A percentile compares a stretch with the other conserved stretches of the same genome.
These are phyloP conservation scores for Tricholoma saponaceum DNA, from an alignment of 768 basidiomycete species.

Conservation along the genomic window DNA sequence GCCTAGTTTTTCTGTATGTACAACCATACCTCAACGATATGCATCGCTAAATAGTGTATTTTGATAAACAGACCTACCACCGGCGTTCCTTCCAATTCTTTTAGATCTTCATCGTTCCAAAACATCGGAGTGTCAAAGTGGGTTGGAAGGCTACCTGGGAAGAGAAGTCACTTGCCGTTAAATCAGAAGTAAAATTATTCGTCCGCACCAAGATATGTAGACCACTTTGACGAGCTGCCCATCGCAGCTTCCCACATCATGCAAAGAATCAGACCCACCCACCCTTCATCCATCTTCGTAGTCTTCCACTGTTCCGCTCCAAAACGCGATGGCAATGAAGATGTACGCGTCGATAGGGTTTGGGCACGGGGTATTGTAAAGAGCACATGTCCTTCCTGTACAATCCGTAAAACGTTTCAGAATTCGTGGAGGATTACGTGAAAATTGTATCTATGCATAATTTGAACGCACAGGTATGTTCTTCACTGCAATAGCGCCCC, in stretches of 20 bases:
- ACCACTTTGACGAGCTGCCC: conserved; percentile 62
- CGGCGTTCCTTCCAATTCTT: conserved; percentile 77
- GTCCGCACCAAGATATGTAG: conserved; percentile 61
- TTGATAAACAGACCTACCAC: conserved; percentile 64
- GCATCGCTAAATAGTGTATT: not conserved
- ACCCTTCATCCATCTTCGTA: conserved; percentile 60
- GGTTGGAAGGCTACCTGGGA: conserved; percentile 60
- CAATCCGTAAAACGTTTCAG: not conserved
- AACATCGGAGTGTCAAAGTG: conserved; percentile 92
- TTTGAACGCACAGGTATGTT: conserved; percentile 59
- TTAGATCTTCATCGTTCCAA: conserved; percentile 73
- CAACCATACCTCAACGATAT: conserved; percentile 1
- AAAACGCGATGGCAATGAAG: conserved; percentile 55
- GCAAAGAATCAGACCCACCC: conserved; percentile 85
- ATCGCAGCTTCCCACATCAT: conserved; percentile 93
- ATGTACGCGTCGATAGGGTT: conserved; percentile 78
- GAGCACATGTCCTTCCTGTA: conserved; percentile 67
- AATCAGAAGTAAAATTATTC: not conserved
- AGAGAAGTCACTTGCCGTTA: not conserved
- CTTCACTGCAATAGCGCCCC: conserved; percentile 69
- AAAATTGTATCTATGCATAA: not conserved
- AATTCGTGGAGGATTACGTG: not conserved
- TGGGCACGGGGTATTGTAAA: conserved; percentile 80
- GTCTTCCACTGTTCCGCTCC: conserved; percentile 62
- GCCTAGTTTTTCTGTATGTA: conserved; percentile 73